Conservation (phyloP, 2,329 filamentous ascomycete species). For the Thermochaetoides dissita region DNA sequence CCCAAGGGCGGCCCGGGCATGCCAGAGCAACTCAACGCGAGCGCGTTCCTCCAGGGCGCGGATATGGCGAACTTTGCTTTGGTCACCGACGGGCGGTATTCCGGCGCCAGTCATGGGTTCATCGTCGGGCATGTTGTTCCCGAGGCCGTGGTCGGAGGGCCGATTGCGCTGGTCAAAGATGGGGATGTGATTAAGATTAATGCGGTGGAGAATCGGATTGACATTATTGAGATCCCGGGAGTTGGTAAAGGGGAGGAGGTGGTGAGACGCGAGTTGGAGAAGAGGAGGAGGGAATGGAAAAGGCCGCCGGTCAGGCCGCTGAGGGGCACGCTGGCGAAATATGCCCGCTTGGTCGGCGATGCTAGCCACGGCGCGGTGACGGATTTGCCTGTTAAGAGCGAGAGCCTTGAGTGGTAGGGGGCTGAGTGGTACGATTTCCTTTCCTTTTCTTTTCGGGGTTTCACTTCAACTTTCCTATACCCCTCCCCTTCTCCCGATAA, state of each 20-base stretch:
- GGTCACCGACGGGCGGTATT: constrained; percentile 84
- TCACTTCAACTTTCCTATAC: no score
- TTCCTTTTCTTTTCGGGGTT: not conserved
- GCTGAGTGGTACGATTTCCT: constrained; percentile 11
- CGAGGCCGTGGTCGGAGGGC: constrained; percentile 77
- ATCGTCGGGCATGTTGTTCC: constrained; percentile 89
- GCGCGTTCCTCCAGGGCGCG: constrained; percentile 84
- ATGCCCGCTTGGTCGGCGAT: constrained; percentile 75
- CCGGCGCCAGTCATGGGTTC: constrained; percentile 78
- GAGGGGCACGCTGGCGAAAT: constrained; percentile 79
- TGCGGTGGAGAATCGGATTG: constrained; percentile 65
- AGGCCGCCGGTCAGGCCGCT: constrained; percentile 58
- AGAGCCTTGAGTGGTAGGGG: constrained; percentile 12
- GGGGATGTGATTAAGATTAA: constrained; percentile 81
- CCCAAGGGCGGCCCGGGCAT: constrained; percentile 89
- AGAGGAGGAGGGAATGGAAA: constrained; percentile 48
- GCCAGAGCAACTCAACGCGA: constrained; percentile 85
- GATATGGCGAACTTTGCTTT: constrained; percentile 76
- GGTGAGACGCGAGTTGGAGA: constrained; percentile 38
- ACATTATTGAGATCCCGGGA: constrained; percentile 45
- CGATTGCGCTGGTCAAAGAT: constrained; percentile 67
- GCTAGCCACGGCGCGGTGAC: constrained; percentile 86
- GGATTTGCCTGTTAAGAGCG: constrained; percentile 29
- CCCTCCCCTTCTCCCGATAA: not conserved
- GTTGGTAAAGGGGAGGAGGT: constrained; percentile 15